These are phyloP conservation scores for Neurospora intermedia DNA, from an alignment of 495 filamentous ascomycete genomes.

Conservation along the genomic window DNA sequence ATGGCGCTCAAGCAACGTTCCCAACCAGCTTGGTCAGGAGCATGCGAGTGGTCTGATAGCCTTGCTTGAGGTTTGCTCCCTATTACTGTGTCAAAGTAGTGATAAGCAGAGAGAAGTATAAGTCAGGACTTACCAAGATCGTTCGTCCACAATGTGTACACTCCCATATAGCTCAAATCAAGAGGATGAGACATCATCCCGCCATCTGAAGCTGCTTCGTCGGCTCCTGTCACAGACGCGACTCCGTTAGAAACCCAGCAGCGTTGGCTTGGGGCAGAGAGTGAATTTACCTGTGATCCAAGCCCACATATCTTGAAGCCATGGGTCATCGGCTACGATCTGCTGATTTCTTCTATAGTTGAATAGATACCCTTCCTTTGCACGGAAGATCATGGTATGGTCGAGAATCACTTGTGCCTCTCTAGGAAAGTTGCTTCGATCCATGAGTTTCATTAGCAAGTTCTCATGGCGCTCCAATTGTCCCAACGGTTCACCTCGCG, in stretches of 20 bases:
- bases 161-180: constrained; percentile 79
- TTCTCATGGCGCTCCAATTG: constrained; percentile 35
- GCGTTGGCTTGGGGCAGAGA: neutral
- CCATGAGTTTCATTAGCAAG: constrained; percentile 38
- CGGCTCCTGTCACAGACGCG: constrained; percentile 42
- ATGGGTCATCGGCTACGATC: constrained; percentile 61
- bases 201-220: constrained; percentile 49
- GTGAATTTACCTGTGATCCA: constrained; percentile 56
- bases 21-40: constrained; percentile 36
- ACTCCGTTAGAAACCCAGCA: neutral
- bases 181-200: constrained; percentile 65
- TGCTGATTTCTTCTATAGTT: constrained; percentile 56
- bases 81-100: constrained; percentile 9
- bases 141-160: constrained; percentile 70
- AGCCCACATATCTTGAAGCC: constrained; percentile 65
- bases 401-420: constrained; percentile 30
- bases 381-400: constrained; percentile 36
- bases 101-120: neutral
- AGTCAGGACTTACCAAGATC: constrained; percentile 44
- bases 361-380: constrained; percentile 70
- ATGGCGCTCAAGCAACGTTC: constrained; percentile 38
- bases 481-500: constrained; percentile 17
- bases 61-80: constrained; percentile 30
- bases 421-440: constrained; percentile 22
- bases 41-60: constrained; percentile 26